A percentile compares a stretch with the other conserved stretches of the same genome.
These are phyloP conservation scores for Cyclostephanos invisitatus DNA, from an alignment of 108 stramenopile species.

Conservation along the genomic window DNA sequence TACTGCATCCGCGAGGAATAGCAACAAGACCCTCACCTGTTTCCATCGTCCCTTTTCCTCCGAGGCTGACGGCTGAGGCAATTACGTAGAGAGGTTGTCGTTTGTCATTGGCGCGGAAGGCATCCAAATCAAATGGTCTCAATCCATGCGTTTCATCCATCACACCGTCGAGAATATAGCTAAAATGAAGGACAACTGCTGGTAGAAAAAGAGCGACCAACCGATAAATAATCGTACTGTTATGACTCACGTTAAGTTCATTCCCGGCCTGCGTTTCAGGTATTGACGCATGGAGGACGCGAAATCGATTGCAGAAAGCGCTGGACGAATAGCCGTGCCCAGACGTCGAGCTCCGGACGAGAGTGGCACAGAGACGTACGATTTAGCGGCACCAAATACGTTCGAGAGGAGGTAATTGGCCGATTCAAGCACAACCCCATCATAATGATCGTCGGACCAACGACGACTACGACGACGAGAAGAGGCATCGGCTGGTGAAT, in stretches of 20 bases:
- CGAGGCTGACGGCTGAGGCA: conserved; percentile 37
- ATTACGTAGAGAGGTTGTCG: conserved; percentile 47
- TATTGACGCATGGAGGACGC: conserved; percentile 46
- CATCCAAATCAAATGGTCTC: conserved; percentile 51
- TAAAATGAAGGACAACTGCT: background rate
- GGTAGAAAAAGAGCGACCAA: background rate
- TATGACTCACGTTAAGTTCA: conserved; percentile 38
- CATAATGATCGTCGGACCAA: conserved; percentile 40
- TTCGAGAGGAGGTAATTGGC: conserved; percentile 26
- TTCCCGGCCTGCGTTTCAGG: conserved; percentile 46
- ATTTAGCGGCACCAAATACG: conserved; percentile 14
- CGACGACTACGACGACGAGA: conserved; percentile 6
- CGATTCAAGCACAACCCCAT: conserved; percentile 37
- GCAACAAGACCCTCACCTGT: background rate
- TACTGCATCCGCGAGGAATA: background rate
- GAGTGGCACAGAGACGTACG: conserved; percentile 29
- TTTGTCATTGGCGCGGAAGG: conserved; percentile 47
- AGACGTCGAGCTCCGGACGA: conserved; percentile 23
- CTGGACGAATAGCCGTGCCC: conserved; percentile 21
- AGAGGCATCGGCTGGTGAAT: background rate
- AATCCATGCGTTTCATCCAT: conserved; percentile 47
- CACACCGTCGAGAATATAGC: conserved; percentile 47
- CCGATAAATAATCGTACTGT: background rate
- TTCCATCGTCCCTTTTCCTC: conserved; percentile 44
- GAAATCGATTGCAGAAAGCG: conserved; percentile 37